Percentiles rank a stretch among this genome's conserved stretches.
Evolutionary conservation across 495 filamentous ascomycete species (phyloP).

Genomic region (Aspergillus egyptiacus): DNA sequence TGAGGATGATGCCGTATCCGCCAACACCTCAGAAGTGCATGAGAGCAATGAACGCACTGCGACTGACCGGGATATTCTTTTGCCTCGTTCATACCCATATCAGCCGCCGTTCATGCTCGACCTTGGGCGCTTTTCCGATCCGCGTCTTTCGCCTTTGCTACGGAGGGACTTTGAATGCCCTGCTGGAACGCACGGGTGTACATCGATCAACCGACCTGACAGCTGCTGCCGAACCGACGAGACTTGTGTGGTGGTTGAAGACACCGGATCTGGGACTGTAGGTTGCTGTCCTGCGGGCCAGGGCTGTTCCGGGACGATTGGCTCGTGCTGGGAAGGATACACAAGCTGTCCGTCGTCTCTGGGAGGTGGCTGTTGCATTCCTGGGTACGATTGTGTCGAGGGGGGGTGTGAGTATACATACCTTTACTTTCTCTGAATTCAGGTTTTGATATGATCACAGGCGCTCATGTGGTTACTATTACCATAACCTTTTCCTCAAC

Average conservation of each 20-base stretch:
- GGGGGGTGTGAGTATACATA: slow-evolving; percentile 63
- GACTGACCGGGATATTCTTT: slow-evolving; percentile 1
- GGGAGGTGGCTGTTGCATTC: slow-evolving; percentile 85
- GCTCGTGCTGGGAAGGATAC: slow-evolving; percentile 57
- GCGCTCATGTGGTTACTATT: slow-evolving; percentile 40
- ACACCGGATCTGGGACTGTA: slow-evolving; percentile 68
- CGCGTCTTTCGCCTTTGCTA: slow-evolving; percentile 22
- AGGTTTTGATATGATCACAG: too few species aligned
- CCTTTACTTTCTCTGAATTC: slow-evolving; percentile 4
- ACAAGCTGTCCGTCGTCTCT: slow-evolving; percentile 58
- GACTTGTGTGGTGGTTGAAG: slow-evolving; percentile 63
- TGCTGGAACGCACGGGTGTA: slow-evolving; percentile 58
- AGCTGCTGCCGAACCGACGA: slow-evolving; percentile 68
- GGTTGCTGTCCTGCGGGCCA: slow-evolving; percentile 78
- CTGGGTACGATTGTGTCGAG: slow-evolving; percentile 69
- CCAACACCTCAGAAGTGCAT: background rate
- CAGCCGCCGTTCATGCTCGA: slow-evolving; percentile 36
- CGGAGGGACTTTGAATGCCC: slow-evolving; percentile 68
- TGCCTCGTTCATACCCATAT: slow-evolving; percentile 26
- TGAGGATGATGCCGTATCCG: slow-evolving; percentile 14
- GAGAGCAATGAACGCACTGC: background rate
- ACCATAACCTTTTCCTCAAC: slow-evolving; percentile 44
- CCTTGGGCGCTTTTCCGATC: slow-evolving; percentile 13
- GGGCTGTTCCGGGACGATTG: slow-evolving; percentile 60
- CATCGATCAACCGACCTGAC: slow-evolving; percentile 61